Evolutionary conservation across 441 rosid genomes (phyloP), one percentile per base, ranked within the genome.

Genomic region (Manihot esculenta): DNA sequence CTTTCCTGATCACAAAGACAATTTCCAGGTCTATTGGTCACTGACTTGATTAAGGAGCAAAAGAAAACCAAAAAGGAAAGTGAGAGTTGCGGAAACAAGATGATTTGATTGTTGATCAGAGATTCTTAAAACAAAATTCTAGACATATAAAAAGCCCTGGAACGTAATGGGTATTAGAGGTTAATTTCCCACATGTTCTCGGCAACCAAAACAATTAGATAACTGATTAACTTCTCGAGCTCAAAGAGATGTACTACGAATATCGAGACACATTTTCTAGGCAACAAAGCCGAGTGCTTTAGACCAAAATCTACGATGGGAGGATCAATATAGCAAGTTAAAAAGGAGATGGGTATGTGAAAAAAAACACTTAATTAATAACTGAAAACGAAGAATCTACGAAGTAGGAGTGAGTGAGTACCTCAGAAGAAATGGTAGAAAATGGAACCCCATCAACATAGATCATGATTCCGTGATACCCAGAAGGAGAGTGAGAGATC

Each of bases 1-100:
- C 70, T 72, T 79, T 76, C 88, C 97, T 88, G 85, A 59, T 77
- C 68, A 77, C 50, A 50, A 60, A 27, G 69, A 65, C 33, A 64
- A 59, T 2, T 58, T 30, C 26, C 57, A 64, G 58, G 8, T 18
- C 12, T 17, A 42, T 49, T 35, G 8, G 49, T 35, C 21, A 60
- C 45, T 51, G 26, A 38, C 10, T 20, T 42, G 0, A n/a, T 30
- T 44, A 69, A 4, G 5, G 17, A 13, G 48, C 17, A 66, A 49
- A 35, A 14, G 14, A 35, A 63, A 59, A 48, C 44, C 54, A 64
- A 44, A 38, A 33, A 50, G 8, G n/a, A 30, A 21, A 7, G 23
- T 5, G n/a, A 69, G n/a, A 33, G 26, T 56, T 48, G 24, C n/a
- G 38, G 6, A 11, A 33, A 12, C 21, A 66, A 20, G 35, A 13